Evolutionary conservation across 2,329 filamentous ascomycete genomes (phyloP), one percentile per base, ranked within the genome.

Genomic region (Colletotrichum navitas): DNA sequence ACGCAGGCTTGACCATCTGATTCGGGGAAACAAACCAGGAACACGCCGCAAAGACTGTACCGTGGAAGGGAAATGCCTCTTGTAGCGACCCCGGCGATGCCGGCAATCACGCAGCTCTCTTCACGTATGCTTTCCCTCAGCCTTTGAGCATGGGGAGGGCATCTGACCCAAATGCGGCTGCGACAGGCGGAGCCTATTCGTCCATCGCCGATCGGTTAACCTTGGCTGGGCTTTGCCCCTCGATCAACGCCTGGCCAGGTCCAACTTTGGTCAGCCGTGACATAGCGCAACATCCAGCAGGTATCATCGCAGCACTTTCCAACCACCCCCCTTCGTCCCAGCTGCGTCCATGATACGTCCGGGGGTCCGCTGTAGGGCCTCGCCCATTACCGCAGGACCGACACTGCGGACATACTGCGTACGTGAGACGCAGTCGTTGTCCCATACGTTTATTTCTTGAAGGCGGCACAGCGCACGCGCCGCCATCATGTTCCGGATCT

Each of bases 161-260:
- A 69, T 68, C 65, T 52, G 65, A 68, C 56, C 69, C 56, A 39
- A 41, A 63, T 72, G 72, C 64, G 72, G 64, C 72, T 72, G 60
- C 59, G 36, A 64, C 64, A 68, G 59, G 47, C 60, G 52, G 45
- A 59, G 39, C 64, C 64, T 60, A 65, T 73, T 72, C 59, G 60
- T 49, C 43, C 72, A 72, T 73, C 72, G 69, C 60, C 72, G 72
- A 73, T 73, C 64, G 52, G 51, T 60, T 34, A 51, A 65, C 56
- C 69, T 73, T 68, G 32, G 64, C 55, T 62, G 58, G n/a, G n/a
- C 36, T 51, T 72, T 39, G 66, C 61, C 61, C 66, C 70, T 66
- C 56, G 43, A 71, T 61, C 56, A 66, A 58, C 43, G 43, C 36
- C 52, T 26, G 59, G 65, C 59, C 60, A 60, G 63, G 58, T 26